phyloP scores from a whole-genome alignment of 2,329 filamentous ascomycete genomes.

The Botrytis paeoniae region DNA sequence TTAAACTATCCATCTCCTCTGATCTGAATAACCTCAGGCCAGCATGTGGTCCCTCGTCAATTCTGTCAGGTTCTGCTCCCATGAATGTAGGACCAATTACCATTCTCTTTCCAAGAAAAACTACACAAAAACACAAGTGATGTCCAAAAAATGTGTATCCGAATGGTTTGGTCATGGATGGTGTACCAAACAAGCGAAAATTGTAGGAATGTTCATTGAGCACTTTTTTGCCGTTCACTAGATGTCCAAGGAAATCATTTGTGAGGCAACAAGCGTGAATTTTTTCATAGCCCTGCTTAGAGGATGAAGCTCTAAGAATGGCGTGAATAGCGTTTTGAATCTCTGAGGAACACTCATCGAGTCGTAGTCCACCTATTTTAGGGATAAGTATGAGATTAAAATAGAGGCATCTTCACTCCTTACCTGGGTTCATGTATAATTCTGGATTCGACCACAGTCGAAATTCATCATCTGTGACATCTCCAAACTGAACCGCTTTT shows the following conservation, averaged over 20 bases:
- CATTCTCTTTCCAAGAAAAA: conserved; percentile 63
- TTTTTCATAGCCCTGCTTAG: conserved; percentile 32
- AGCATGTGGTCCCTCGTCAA: conserved; percentile 35
- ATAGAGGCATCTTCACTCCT: background rate
- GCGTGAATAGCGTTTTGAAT: conserved; percentile 31
- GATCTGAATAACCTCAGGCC: conserved; percentile 30
- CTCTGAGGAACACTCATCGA: conserved; percentile 30
- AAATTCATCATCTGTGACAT: conserved; percentile 34
- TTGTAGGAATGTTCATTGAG: conserved; percentile 36
- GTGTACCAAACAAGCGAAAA: conserved; percentile 33
- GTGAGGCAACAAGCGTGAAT: conserved; percentile 33
- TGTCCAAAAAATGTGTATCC: conserved; percentile 60
- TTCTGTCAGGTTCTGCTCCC: conserved; percentile 69
- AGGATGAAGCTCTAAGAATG: conserved; percentile 32
- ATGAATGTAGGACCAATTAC: conserved; percentile 74
- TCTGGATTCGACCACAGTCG: conserved; percentile 37
- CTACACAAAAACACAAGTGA: conserved; percentile 70
- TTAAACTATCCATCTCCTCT: conserved; percentile 33
- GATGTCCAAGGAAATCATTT: conserved; percentile 34
- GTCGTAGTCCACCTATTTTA: conserved; percentile 30
- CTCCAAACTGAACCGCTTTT: conserved; percentile 28
- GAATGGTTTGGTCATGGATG: conserved; percentile 30
- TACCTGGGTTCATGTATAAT: conserved; percentile 36
- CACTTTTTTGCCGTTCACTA: conserved; percentile 34
- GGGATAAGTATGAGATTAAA: background rate